Conservation (phyloP, 345 rosid genomes). For the Eucalyptus rudis region DNA sequence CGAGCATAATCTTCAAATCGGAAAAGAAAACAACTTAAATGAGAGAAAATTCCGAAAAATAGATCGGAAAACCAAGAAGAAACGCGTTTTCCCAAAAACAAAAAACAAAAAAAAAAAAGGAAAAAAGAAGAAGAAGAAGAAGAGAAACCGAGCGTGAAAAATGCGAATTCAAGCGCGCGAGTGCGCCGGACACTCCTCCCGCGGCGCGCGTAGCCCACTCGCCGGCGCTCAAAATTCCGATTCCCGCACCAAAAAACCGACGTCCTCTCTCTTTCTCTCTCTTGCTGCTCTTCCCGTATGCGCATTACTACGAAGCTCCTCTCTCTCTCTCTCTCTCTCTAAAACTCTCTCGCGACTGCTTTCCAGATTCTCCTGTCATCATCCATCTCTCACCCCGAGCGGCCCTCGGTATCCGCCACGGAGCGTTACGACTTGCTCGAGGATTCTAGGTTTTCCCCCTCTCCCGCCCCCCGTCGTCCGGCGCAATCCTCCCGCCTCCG, state of each 20-base stretch:
- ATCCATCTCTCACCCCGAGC: background rate
- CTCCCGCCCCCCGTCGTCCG: background rate
- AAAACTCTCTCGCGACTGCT: background rate
- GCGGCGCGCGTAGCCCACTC: background rate
- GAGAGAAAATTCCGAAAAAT: background rate
- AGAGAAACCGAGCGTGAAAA: background rate
- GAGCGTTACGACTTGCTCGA: background rate
- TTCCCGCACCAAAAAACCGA: background rate
- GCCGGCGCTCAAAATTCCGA: background rate
- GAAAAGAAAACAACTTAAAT: background rate
- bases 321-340: background rate
- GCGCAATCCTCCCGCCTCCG: background rate
- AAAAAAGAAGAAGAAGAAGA: accelerated
- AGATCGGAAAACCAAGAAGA: background rate
- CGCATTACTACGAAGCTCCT: background rate
- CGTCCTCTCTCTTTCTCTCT: background rate
- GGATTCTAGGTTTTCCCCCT: background rate
- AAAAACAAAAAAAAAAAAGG: accelerated
- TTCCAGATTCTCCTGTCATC: background rate
- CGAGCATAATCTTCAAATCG: background rate
- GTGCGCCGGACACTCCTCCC: background rate
- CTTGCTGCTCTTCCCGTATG: background rate
- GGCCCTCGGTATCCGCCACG: background rate
- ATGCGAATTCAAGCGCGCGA: background rate
- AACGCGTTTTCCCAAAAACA: accelerated